Base-by-base conservation (phyloP, 768 basidiomycete genomes). In the Xanthoconium purpureum region DNA sequence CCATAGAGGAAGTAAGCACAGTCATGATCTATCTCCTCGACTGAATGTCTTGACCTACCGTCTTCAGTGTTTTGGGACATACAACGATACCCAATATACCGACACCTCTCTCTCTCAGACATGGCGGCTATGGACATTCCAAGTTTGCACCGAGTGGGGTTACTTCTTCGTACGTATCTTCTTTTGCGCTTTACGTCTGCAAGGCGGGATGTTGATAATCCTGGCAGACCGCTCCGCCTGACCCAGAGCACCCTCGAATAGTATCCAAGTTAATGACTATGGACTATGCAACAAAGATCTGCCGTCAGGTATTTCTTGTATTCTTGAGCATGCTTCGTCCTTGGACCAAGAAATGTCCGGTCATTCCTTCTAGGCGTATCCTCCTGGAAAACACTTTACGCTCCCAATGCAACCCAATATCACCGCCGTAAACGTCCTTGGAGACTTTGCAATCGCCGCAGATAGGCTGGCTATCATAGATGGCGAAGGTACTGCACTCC, bases 141-240 rank as follows among this genome's bases (percentile, higher is more conserved):
- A 92, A 73, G 90, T 93, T 50, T 94, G 93, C 76, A 94, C 91
- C 0, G 83, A 96, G 65, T 98, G 96, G 96, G 96, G 94, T 3
- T 99, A 92, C 71, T 94, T 96, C 69, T 85, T 79, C 32, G 91
- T 89, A 63, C 35, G 82, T 66, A 10, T 44, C 54, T 43, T 3
- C 20, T 36, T 50, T 40, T 24, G 30, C 32, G 10, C 20, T 11
- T n/a, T n/a, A n/a, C n/a, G 35, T n/a, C 35, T 28, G 32, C 18
- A 45, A n/a, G n/a, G n/a, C n/a, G n/a, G 10, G 40, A 38, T 39
- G 28, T 47, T 46, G 28, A 44, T 33, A 10, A 39, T 36, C 17
- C 33, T 50, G 13, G 2, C 52, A 92, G 89, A 86, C 87, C 13
- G 81, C 89, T 2, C 91, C 91, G 4, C 88, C 88, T 2, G 81